Evolutionary conservation across 2,329 filamentous ascomycete genomes (phyloP).

Genomic region (Bisporella sp.): DNA sequence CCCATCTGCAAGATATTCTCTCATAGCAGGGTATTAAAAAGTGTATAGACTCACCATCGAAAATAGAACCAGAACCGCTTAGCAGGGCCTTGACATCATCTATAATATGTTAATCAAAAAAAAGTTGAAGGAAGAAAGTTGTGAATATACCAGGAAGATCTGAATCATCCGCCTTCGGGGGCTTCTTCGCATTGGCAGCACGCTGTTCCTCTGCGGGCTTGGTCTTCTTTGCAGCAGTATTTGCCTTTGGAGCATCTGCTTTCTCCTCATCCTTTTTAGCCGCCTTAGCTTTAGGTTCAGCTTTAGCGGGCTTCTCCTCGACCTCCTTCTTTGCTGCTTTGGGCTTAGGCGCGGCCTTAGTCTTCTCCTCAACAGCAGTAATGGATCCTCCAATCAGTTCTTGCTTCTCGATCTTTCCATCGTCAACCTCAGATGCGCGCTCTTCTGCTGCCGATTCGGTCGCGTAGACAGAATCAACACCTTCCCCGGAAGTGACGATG

Average conservation of each 20-base stretch:
- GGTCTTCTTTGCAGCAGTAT: not conserved
- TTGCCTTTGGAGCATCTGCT: not conserved
- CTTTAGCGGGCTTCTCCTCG: not conserved
- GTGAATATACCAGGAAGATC: not conserved
- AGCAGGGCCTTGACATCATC: not conserved
- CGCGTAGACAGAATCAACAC: no score
- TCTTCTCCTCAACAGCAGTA: not conserved
- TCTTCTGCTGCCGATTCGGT: not conserved
- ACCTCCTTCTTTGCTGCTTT: not conserved
- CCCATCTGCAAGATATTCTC: not conserved
- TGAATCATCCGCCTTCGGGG: not conserved
- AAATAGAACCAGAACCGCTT: not conserved
- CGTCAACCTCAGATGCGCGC: not conserved
- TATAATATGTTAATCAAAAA: not conserved
- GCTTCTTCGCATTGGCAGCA: not conserved
- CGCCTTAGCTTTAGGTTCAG: not conserved
- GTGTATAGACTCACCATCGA: not conserved
- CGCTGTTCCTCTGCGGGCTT: not conserved
- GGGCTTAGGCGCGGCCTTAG: not conserved
- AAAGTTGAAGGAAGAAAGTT: not conserved
- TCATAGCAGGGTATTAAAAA: not conserved
- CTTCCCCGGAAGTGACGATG: no score
- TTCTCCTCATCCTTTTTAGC: not conserved
- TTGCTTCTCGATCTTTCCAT: not conserved
- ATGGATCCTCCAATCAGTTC: not conserved